phyloP scores from a whole-genome alignment of 1,284 basidiomycete species.

The Porodaedalea pini region DNA sequence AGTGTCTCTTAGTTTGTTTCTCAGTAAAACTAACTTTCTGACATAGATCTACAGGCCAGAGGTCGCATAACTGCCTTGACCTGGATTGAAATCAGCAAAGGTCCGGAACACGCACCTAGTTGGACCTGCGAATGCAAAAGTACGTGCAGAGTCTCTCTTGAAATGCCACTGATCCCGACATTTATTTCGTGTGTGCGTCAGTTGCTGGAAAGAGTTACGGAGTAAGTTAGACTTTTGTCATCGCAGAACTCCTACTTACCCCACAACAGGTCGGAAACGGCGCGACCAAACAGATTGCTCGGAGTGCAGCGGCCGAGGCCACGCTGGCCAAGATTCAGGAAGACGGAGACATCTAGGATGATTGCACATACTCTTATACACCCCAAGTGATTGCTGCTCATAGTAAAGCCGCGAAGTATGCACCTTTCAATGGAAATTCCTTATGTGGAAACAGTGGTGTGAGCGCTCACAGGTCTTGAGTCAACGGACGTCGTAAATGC shows the following conservation, averaged over 20 bases:
- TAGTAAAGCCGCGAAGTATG: too few relatives aligned
- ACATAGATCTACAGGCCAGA: conserved; percentile 17
- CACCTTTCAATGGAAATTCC: too few relatives aligned
- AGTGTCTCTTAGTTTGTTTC: neutral
- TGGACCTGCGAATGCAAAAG: conserved; percentile 20
- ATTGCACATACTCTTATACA: too few relatives aligned
- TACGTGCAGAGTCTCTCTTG: neutral
- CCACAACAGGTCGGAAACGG: conserved; percentile 11
- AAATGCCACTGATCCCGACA: neutral
- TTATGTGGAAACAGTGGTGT: too few relatives aligned
- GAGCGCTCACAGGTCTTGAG: too few relatives aligned
- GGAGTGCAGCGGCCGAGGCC: conserved; percentile 3
- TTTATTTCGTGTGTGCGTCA: neutral
- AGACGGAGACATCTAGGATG: conserved; percentile 24
- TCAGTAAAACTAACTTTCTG: neutral
- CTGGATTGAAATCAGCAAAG: conserved; percentile 16
- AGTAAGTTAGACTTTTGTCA: conserved; percentile 1
- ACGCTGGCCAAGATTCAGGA: conserved; percentile 15
- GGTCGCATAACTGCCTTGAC: conserved; percentile 5
- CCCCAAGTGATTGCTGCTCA: too few relatives aligned
- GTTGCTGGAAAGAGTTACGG: conserved; percentile 15
- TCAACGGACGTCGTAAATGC: too few relatives aligned
- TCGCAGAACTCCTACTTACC: neutral
- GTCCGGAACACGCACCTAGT: conserved; percentile 13
- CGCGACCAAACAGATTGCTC: conserved; percentile 12